Percentiles rank a stretch among this genome's conserved stretches.
Conservation (phyloP, 2,329 filamentous ascomycete genomes). For the Didymella segeticola region DNA sequence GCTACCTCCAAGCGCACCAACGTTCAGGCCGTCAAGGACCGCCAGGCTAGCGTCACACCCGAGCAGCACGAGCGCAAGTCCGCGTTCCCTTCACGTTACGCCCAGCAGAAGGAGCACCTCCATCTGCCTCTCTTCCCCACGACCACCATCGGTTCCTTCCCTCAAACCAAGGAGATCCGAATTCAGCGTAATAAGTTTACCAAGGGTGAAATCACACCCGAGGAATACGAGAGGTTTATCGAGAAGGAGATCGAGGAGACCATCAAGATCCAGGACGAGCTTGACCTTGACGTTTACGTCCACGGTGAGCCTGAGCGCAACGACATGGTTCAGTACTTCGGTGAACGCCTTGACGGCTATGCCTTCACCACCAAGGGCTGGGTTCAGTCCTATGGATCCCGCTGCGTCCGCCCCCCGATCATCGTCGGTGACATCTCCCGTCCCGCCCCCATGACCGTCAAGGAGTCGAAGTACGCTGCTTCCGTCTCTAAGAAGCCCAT, state of each 20-base stretch:
- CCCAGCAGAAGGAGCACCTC: constrained; percentile 88
- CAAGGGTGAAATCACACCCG: constrained; percentile 93
- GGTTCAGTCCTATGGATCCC: constrained; percentile 98
- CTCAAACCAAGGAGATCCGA: constrained; percentile 98
- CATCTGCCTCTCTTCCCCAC: constrained; percentile 97
- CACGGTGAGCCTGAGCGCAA: constrained; percentile 99
- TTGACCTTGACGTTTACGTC: constrained; percentile 94
- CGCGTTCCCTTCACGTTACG: constrained; percentile 82
- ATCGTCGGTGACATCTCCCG: constrained; percentile 98
- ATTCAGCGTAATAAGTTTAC: constrained; percentile 97
- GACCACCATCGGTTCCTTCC: constrained; percentile 99
- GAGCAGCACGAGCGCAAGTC: constrained; percentile 93
- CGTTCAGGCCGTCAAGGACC: constrained; percentile 95
- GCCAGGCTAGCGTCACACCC: constrained; percentile 84
- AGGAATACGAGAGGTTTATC: constrained; percentile 98
- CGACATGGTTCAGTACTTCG: constrained; percentile 99
- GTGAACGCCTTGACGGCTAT: constrained; percentile 95
- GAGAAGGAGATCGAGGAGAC: constrained; percentile 97
- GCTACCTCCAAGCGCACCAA: constrained; percentile 94
- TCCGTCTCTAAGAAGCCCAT: constrained; percentile 98
- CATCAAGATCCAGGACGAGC: constrained; percentile 97
- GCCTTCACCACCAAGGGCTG: constrained; percentile 99
- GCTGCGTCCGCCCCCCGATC: constrained; percentile 97
- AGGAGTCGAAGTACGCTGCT: constrained; percentile 99
- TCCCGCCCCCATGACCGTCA: constrained; percentile 97